Percentiles rank a stretch among this genome's conserved stretches.
Conservation (phyloP, 441 rosid species). For the Euphorbia corollata region DNA sequence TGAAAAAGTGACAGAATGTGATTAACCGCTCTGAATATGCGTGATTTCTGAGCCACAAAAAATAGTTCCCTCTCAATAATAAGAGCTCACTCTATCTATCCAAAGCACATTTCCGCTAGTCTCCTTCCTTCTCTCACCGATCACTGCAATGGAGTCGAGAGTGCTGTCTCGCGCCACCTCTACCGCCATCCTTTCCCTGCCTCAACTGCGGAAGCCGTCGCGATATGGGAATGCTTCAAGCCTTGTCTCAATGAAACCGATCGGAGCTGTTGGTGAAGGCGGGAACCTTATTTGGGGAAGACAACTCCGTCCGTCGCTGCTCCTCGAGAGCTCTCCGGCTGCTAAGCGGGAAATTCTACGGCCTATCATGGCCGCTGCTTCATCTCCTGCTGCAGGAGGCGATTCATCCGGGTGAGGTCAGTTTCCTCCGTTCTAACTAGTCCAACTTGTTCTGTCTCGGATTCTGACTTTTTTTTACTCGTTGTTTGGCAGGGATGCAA, state of each 20-base stretch:
- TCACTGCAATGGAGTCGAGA: slow-evolving; percentile 64
- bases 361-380: slow-evolving; percentile 52
- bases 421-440: slow-evolving; percentile 50
- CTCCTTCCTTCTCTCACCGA: slow-evolving; percentile 11
- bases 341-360: slow-evolving; percentile 30
- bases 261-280: slow-evolving; percentile 57
- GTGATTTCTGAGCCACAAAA: slow-evolving; percentile 8
- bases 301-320: slow-evolving; percentile 62
- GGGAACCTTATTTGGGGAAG: slow-evolving; percentile 74
- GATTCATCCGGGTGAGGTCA: slow-evolving; percentile 94
- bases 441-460: slow-evolving; percentile 12
- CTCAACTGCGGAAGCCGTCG: slow-evolving; percentile 36
- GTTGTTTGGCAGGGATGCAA: slow-evolving; percentile 35
- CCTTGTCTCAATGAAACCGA: slow-evolving; percentile 35
- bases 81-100: slow-evolving; percentile 25
- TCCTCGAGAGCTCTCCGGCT: slow-evolving; percentile 40
- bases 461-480: slow-evolving; percentile 23
- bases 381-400: slow-evolving; percentile 63
- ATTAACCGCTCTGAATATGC: slow-evolving; percentile 20
- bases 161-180: slow-evolving; percentile 58
- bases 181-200: slow-evolving; percentile 35
- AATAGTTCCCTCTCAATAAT: slow-evolving; percentile 10
- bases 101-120: slow-evolving; percentile 18
- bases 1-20: slow-evolving; percentile 15
- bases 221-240: slow-evolving; percentile 28